Base-by-base conservation (phyloP, 2,329 filamentous ascomycete species). In the Ramularia endophylla region DNA sequence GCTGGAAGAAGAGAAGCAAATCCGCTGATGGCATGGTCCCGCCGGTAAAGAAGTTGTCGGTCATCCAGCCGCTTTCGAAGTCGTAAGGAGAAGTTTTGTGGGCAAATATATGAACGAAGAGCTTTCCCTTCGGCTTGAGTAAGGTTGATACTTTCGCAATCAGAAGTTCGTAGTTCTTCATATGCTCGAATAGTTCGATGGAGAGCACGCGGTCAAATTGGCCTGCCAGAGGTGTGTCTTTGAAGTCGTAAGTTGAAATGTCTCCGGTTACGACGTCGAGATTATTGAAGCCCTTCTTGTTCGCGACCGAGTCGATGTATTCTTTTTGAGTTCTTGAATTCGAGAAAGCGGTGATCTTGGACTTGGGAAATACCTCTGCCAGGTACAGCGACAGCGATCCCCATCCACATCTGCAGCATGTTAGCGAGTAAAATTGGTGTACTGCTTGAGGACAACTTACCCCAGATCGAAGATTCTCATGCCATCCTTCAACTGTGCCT, bases 21-120 rank as follows among this genome's bases (percentile, higher is more conserved):
- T 85, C 82, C 0, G 78, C 74, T 30, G 72, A 78, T 3, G 78
- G 79, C 82, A 85, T 86, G 5, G 80, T 85, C 2, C 82, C 82
- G 9, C 81, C 82, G 0, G 80, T 82, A 64, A 85, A 85, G 68
- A 85, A 86, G 56, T 84, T 72, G 47, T 75, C 75, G 37, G 80
- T 82, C 81, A 85, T 85, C 82, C 81, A 86, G 25, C 81, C 81
- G 36, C 75, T 73, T 47, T 85, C 80, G 50, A 79, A 85, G 56
- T 85, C 80, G 56, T 85, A 85, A 0, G 81, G 80, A 11, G 77
- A 81, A 8, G 69, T 72, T 52, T 70, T 73, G 61, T 85, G 80
- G 27, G 70, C 70, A 55, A 85, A 85, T 39, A 83, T 76, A 52
- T 85, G 81, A 42, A 84, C 76, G 54, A 85, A 84, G 11, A 84